These are phyloP conservation scores for Juglanconis oblonga DNA, from an alignment of 2,329 filamentous ascomycete genomes.

Conservation along the genomic window DNA sequence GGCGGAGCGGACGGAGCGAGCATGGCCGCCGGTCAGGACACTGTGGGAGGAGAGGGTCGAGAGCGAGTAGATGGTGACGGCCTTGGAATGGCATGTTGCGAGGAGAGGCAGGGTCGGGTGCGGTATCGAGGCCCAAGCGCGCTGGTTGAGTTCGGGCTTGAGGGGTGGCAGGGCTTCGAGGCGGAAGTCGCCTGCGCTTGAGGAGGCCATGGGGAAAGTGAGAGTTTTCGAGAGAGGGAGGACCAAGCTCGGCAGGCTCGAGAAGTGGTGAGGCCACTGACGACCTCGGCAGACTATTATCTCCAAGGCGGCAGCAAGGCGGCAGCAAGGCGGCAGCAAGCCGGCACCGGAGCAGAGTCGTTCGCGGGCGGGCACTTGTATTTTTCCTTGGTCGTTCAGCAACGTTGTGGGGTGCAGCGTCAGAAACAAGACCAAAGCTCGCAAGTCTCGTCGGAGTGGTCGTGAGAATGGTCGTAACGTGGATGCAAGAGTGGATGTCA, in stretches of 20 bases:
- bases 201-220: slow-evolving; percentile 27
- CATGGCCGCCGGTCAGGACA: slow-evolving; percentile 81
- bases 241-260: not conserved
- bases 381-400: too few species aligned
- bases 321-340: too few species aligned
- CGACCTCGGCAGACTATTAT: too few species aligned
- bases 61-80: slow-evolving; percentile 86
- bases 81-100: slow-evolving; percentile 84
- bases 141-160: slow-evolving; percentile 59
- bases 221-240: not conserved
- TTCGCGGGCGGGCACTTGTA: too few species aligned
- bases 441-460: too few species aligned
- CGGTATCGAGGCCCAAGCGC: slow-evolving; percentile 81
- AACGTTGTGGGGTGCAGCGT: too few species aligned
- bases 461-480: too few species aligned
- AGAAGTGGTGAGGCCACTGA: too few species aligned
- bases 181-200: slow-evolving; percentile 22
- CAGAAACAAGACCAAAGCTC: too few species aligned
- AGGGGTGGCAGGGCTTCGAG: slow-evolving; percentile 44
- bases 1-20: slow-evolving; percentile 79
- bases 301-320: too few species aligned
- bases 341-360: too few species aligned
- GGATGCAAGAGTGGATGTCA: too few species aligned
- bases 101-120: slow-evolving; percentile 86
- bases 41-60: slow-evolving; percentile 76